Base-by-base conservation (phyloP, 805 yeast species). In the Saccharomycopsis capsularis region DNA sequence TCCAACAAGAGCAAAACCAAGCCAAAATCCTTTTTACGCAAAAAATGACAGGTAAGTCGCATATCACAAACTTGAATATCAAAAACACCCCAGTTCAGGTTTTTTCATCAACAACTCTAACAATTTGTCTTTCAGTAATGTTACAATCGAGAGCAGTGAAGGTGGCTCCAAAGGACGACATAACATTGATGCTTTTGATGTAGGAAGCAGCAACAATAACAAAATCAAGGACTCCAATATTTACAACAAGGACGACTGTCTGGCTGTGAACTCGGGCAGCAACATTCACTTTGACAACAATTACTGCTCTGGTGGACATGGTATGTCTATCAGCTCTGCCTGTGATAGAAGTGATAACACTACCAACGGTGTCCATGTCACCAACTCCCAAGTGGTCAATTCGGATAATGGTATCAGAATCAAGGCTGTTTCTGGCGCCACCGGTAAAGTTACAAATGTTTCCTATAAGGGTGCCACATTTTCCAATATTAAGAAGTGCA, bases 111-210 rank as follows among this genome's bases (percentile, higher is more conserved):
- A 46, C 40, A 21, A 38, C 11, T 29, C 47, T 36, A 21, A 37
- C n/a, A 35, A 46, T 27, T 50, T 53, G 22, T 39, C 36, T 5
- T 19, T 55, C 44, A 44, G 37, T 34, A 40, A 22, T n/a, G 30
- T 53, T 27, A 51, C 44, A 11, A 35, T 51, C 36, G 56, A 55
- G 34, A 51, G 45, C 23, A 32, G 46, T 18, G 56, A 25, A 19
- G 55, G 57, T 46, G 55, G 50, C 36, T 29, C 41, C n/a, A 29
- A 41, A 6, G 50, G 53, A 15, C 53, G 52, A 25, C 55, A 55
- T 35, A 55, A 55, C 50, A 55, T 56, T 21, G 57, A 55, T 46
- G 57, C 49, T 3, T 55, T 53, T 41, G 56, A 55, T 46, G 47
- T 53, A 40, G 53, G 50, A 40, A 24, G 29, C 4, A 47, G 55